Base-by-base conservation (phyloP, 2,329 filamentous ascomycete genomes). In the Rutstroemia sp. region DNA sequence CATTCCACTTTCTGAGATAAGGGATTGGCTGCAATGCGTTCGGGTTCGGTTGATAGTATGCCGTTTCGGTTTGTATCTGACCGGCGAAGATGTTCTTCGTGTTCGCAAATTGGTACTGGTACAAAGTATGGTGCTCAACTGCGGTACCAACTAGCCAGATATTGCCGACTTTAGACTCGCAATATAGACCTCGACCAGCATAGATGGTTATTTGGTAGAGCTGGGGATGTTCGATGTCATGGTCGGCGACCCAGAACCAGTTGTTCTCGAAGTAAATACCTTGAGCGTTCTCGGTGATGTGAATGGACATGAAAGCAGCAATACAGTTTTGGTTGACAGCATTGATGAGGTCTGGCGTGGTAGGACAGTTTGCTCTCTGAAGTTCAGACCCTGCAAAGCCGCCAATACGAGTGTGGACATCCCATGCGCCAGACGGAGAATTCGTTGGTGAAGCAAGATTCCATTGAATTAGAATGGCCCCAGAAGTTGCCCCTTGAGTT, bases 391-490 rank as follows among this genome's bases (percentile, higher is more conserved):
- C 61, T 6, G 69, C 68, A 53, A 77, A 78, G 4, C 78, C 78
- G 23, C 74, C 69, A 38, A 70, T 61, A 4, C 67, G 63, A 21
- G 65, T 61, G 45, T 70, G 68, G 6, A 65, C 63, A 54, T 66
- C 78, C 79, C 79, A 82, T 61, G 84, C 73, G 3, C 76, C 80
- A 0, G 63, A 54, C 63, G 67, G 47, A 54, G 87, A 88, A 6
- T 72, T 70, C 7, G 73, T 74, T 38, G 69, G 65, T 5, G 71
- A 70, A 14, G 68, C 72, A 2, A 87, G 70, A 65, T 88, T 88
- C 76, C 81, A 87, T 63, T 88, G 74, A 75, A 88, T 78, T 6
- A 88, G 70, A 2, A 85, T 75, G 0, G 83, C 84, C 61, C 65
- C 86, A 1, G 79, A 75, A 21, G 79, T 75, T 10, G 57, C 44